A percentile compares a stretch with the other conserved stretches of the same genome.
phyloP scores from a whole-genome alignment of 192 early-diverging fungal species.

The Coemansia sp. region DNA sequence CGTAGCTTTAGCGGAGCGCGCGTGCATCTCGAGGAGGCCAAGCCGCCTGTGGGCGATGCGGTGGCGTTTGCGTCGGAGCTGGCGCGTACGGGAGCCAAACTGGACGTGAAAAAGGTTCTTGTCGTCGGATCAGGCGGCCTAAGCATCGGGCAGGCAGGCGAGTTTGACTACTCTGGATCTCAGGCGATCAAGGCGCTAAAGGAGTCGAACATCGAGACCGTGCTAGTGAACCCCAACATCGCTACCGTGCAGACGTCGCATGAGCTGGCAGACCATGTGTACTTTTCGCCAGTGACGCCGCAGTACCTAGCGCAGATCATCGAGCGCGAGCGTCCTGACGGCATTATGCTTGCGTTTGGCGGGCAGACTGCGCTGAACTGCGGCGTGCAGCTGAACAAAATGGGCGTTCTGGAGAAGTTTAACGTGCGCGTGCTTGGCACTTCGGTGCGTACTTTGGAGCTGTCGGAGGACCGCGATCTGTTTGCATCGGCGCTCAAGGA shows the following conservation, averaged over 20 bases:
- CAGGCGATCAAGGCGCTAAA: constrained; percentile 97
- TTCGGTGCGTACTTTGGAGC: constrained; percentile 87
- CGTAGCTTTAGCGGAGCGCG: constrained; percentile 37
- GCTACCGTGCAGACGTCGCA: constrained; percentile 97
- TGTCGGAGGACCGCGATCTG: constrained; percentile 93
- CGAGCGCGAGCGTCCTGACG: constrained; percentile 93
- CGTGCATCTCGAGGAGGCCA: constrained; percentile 13
- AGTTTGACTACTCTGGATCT: constrained; percentile 98
- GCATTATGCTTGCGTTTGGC: constrained; percentile 93
- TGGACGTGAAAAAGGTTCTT: constrained; percentile 82
- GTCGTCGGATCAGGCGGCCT: constrained; percentile 95
- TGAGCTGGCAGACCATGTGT: constrained; percentile 90
- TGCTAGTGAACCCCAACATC: constrained; percentile 99
- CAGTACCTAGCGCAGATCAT: constrained; percentile 92
- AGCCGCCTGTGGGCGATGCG: constrained; percentile 21
- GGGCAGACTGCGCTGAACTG: constrained; percentile 96
- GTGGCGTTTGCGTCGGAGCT: constrained; percentile 44
- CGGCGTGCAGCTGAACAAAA: constrained; percentile 85
- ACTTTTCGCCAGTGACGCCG: constrained; percentile 93
- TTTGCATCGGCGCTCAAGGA: constrained; percentile 90
- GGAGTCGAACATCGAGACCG: constrained; percentile 88
- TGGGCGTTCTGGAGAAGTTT: constrained; percentile 77
- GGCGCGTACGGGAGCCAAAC: constrained; percentile 50
- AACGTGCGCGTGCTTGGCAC: constrained; percentile 94
- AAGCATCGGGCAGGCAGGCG: constrained; percentile 96